Conservation (phyloP, 768 basidiomycete species). For the Lentinula lateritia region DNA sequence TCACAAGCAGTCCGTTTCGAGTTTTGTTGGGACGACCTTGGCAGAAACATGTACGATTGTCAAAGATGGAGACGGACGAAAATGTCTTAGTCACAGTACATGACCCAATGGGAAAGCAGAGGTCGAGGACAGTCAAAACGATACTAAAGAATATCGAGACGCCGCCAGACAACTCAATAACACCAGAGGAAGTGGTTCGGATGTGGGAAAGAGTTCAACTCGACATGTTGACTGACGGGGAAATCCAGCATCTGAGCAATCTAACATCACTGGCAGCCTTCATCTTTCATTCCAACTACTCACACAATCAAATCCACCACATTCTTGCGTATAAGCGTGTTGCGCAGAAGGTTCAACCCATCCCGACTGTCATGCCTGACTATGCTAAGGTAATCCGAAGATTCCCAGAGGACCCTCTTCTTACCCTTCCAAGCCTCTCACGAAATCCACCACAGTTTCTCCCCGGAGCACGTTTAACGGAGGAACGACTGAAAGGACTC, state of each 20-base stretch:
- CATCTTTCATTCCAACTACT: too few relatives aligned
- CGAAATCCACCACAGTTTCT: conserved; percentile 1
- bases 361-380: not conserved
- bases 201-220: too few relatives aligned
- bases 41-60: conserved; percentile 13
- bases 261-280: too few relatives aligned
- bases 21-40: conserved; percentile 8
- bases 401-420: conserved; percentile 21
- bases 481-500: not conserved
- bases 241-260: too few relatives aligned
- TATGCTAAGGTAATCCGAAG: not conserved
- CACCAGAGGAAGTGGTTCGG: too few relatives aligned
- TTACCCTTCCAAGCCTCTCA: not conserved
- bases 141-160: too few relatives aligned
- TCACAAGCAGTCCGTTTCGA: conserved; percentile 13
- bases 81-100: not conserved
- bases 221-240: too few relatives aligned
- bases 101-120: not conserved
- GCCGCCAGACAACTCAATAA: too few relatives aligned
- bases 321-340: not conserved
- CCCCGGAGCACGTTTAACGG: not conserved
- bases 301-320: too few relatives aligned
- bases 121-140: too few relatives aligned
- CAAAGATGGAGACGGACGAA: conserved; percentile 6
- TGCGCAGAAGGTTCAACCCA: not conserved